Base-by-base conservation (phyloP, 2,329 filamentous ascomycete species). In the Domatiomyces globalis region DNA sequence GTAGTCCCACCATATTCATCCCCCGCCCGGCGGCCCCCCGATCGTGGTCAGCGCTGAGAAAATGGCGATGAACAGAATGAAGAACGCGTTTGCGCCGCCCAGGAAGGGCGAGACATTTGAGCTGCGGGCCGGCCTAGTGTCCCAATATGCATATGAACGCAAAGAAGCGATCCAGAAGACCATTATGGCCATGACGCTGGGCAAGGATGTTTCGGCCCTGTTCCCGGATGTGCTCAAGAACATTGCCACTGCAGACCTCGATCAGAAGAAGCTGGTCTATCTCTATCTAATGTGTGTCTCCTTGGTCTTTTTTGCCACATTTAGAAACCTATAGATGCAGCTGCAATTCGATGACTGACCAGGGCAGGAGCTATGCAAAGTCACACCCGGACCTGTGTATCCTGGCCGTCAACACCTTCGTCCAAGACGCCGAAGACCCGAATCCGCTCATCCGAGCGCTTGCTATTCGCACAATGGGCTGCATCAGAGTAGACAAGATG, bases 141-240 rank as follows among this genome's bases (percentile, higher is more conserved):
- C 92, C 58, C 92, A 98, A 73, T 98, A 96, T 84, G 92, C 92
- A 54, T 95, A 94, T 72, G 92, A 98, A 79, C 84, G 80, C 64
- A 98, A 98, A 71, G 92, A 98, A 74, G 86, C 92, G 20, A 98
- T 98, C 62, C 92, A 98, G 68, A 96, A 95, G 77, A 98, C 92
- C 58, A 98, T 98, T 73, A 96, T 96, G 89, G 89, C 92, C 66
- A 98, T 98, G 92, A 98, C 92, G 1, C 70, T 98, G 62, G 92
- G 92, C 68, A 98, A 98, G 71, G 92, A 98, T 71, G 92, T 98
- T 54, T 98, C 92, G 50, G 86, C 89, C 51, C 74, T 98, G 58
- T 98, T 98, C 67, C 92, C 92, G 1, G 92, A 98, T 66, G 92
- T 98, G 33, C 75, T 98, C 58, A 98, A 98, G 78, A 98, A 98